A percentile compares a stretch with the other conserved stretches of the same genome.
Evolutionary conservation across 1,284 basidiomycete genomes (phyloP).

Genomic region (Cutaneotrichosporon daszewskae): DNA sequence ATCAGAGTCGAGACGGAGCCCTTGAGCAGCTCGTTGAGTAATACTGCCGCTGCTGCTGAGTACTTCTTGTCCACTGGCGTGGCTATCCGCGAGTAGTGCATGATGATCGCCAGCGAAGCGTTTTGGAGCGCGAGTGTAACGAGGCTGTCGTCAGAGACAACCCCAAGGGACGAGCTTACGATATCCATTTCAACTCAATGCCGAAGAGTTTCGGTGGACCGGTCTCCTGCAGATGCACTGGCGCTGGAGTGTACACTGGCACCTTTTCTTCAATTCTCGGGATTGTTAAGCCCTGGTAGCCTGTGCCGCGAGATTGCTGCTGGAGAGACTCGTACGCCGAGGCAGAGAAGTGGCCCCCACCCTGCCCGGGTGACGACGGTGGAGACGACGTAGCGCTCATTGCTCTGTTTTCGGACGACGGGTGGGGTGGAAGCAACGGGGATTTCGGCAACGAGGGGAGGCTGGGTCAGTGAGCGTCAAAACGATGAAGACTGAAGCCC

Average conservation of each 20-base stretch:
- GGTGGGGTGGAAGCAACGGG: slow-evolving; percentile 5
- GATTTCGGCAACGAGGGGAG: slow-evolving; percentile 28
- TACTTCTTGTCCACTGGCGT: slow-evolving; percentile 67
- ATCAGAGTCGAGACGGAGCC: slow-evolving; percentile 74
- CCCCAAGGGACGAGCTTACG: slow-evolving; percentile 24
- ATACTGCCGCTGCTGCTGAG: slow-evolving; percentile 83
- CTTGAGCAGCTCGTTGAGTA: slow-evolving; percentile 89
- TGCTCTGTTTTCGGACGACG: slow-evolving; percentile 21
- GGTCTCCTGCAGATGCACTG: slow-evolving; percentile 7
- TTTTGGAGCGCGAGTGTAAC: slow-evolving; percentile 91
- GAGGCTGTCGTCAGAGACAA: slow-evolving; percentile 53
- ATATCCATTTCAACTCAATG: slow-evolving; percentile 45
- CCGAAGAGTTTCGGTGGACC: slow-evolving; percentile 33
- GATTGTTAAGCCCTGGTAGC: not conserved
- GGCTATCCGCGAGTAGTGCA: slow-evolving; percentile 89
- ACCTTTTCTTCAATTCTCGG: slow-evolving; percentile 17
- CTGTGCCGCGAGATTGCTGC: no score
- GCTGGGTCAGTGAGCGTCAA: slow-evolving; percentile 27
- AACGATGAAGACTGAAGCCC: no score
- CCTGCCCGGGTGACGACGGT: slow-evolving; percentile 18
- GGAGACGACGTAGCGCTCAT: slow-evolving; percentile 25
- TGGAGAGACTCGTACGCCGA: no score
- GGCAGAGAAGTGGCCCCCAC: no score
- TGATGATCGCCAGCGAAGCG: slow-evolving; percentile 78
- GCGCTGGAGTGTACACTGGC: slow-evolving; percentile 1